phyloP scores from a whole-genome alignment of 1,284 basidiomycete genomes.

The Taiwanofungus camphoratus region DNA sequence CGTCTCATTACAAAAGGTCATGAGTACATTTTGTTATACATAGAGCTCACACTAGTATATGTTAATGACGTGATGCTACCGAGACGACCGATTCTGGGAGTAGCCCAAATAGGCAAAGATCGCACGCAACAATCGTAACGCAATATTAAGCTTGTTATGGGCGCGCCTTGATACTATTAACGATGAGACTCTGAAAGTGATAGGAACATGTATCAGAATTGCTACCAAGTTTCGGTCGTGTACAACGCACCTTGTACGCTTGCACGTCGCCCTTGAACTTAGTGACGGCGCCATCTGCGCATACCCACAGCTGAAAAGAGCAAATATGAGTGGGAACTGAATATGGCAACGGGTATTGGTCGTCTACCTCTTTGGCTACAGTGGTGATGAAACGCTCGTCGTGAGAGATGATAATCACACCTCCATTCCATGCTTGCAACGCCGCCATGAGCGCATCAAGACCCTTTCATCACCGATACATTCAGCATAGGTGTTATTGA shows the following conservation, averaged over 20 bases:
- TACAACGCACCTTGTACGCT: constrained; percentile 74
- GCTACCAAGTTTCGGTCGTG: background rate
- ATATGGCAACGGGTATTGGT: background rate
- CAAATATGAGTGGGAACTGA: background rate
- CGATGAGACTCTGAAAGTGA: constrained; percentile 59
- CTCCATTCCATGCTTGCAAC: constrained; percentile 90
- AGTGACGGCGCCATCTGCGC: constrained; percentile 75
- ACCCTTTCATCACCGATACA: constrained; percentile 44
- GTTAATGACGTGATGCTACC: too few relatives aligned
- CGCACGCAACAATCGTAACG: background rate
- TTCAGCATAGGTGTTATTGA: background rate
- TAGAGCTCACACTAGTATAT: background rate
- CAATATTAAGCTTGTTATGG: constrained; percentile 1
- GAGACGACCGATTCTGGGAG: background rate
- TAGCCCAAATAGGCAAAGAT: background rate
- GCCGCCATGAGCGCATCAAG: constrained; percentile 93
- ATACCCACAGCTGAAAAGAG: constrained; percentile 74
- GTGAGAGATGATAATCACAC: constrained; percentile 90
- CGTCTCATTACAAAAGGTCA: too few relatives aligned
- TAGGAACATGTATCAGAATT: constrained; percentile 2
- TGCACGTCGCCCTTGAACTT: constrained; percentile 91
- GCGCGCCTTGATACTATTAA: constrained; percentile 65
- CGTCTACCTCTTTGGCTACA: constrained; percentile 66
- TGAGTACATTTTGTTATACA: background rate
- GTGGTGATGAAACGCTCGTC: constrained; percentile 91